Evolutionary conservation across 768 basidiomycete species (phyloP).

Genomic region (Russula foetens): DNA sequence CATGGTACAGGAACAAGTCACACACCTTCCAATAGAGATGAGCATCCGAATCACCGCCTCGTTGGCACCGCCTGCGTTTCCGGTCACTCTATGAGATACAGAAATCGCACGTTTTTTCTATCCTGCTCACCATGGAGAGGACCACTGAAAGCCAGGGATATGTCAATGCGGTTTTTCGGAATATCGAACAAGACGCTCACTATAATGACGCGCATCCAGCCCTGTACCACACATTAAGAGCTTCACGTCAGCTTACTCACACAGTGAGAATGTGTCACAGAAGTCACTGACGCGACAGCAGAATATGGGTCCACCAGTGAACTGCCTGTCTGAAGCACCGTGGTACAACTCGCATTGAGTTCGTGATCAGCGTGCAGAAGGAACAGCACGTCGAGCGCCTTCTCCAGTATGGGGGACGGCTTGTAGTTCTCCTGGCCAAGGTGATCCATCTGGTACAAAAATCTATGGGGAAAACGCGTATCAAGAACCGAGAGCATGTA

Average conservation of each 20-base stretch:
- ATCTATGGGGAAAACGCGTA: constrained; percentile 36
- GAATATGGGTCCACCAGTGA: constrained; percentile 89
- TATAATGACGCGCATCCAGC: constrained; percentile 86
- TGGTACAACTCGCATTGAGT: constrained; percentile 78
- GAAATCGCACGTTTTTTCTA: too few species aligned
- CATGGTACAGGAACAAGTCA: neutral
- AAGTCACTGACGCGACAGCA: constrained; percentile 58
- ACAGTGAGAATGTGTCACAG: neutral
- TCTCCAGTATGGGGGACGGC: constrained; percentile 80
- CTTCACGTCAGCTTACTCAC: neutral
- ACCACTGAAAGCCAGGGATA: constrained; percentile 36
- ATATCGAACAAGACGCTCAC: constrained; percentile 39
- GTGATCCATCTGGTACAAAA: constrained; percentile 88
- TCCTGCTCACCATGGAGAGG: constrained; percentile 54
- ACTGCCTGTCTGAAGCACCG: constrained; percentile 80
- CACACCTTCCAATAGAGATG: constrained; percentile 74
- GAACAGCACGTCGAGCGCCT: constrained; percentile 83
- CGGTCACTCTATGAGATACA: neutral
- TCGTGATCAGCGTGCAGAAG: constrained; percentile 88
- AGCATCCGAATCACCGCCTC: constrained; percentile 95
- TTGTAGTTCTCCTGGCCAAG: constrained; percentile 61
- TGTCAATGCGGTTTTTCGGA: neutral
- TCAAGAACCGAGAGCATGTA: neutral
- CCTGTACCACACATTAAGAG: constrained; percentile 28
- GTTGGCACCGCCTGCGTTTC: constrained; percentile 65